Conservation (phyloP, 805 yeast genomes). For the Saturnispora ahearnii region DNA sequence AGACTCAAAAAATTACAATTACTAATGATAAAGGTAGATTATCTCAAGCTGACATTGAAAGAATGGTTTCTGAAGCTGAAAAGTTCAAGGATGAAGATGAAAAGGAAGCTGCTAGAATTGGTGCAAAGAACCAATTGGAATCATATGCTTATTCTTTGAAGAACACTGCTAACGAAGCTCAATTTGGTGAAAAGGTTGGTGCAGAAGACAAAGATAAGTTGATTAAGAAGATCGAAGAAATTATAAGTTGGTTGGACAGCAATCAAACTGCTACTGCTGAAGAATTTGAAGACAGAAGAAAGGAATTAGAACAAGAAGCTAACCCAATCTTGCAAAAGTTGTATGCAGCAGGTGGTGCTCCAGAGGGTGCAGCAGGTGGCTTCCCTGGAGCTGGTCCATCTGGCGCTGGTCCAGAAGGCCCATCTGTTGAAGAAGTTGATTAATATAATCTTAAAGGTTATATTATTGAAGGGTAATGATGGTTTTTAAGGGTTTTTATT, state of each 20-base stretch:
- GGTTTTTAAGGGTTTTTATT: not conserved
- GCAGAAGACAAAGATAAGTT: conserved; percentile 46
- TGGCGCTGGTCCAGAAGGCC: conserved; percentile 32
- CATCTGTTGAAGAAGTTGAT: conserved; percentile 79
- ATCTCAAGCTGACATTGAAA: conserved; percentile 94
- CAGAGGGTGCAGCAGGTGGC: conserved; percentile 44
- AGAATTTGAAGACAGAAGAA: conserved; percentile 87
- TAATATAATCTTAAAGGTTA: conserved; percentile 24
- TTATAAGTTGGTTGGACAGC: conserved; percentile 81
- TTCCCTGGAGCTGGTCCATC: conserved; percentile 30
- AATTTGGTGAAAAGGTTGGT: conserved; percentile 37
- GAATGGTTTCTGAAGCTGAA: conserved; percentile 97
- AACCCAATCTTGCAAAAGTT: conserved; percentile 96
- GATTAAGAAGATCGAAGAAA: conserved; percentile 69
- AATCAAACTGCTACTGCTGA: conserved; percentile 90
- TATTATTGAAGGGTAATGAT: not conserved
- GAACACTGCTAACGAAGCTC: conserved; percentile 96
- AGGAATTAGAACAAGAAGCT: conserved; percentile 90
- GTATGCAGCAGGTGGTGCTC: conserved; percentile 88
- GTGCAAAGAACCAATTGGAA: conserved; percentile 98
- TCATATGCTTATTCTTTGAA: conserved; percentile 95
- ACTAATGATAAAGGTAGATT: conserved; percentile 98
- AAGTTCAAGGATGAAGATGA: conserved; percentile 96
- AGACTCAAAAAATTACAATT: conserved; percentile 92
- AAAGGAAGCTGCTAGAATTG: conserved; percentile 95